Percentiles rank a stretch among this genome's conserved stretches.
phyloP scores from a whole-genome alignment of 129 eudicot species.

The Solidago caesia region DNA sequence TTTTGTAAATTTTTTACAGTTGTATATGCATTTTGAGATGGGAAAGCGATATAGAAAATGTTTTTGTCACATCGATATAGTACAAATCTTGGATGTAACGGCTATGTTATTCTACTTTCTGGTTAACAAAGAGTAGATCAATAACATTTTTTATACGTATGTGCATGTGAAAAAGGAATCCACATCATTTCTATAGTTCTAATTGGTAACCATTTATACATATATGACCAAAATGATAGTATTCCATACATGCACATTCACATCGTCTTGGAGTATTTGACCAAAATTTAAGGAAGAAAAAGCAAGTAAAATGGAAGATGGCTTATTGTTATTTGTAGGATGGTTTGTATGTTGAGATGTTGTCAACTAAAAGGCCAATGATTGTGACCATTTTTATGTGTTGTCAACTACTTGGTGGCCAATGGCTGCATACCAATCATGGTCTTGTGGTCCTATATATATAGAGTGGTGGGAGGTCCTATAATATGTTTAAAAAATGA shows the following conservation, averaged over 20 bases:
- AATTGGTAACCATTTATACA: not conserved
- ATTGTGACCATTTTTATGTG: constrained; percentile 9
- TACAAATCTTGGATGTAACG: not conserved
- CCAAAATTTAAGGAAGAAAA: not conserved
- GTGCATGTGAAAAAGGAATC: not conserved
- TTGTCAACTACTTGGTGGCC: not conserved
- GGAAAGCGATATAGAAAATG: no score
- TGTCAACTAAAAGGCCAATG: not conserved
- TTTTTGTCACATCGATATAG: not conserved
- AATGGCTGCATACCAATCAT: constrained; percentile 7
- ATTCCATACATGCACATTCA: not conserved
- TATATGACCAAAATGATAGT: constrained; percentile 3
- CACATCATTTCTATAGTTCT: not conserved
- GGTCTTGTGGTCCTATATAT: not conserved
- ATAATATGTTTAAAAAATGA: not conserved
- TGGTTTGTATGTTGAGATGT: constrained; percentile 3
- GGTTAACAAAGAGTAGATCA: no score
- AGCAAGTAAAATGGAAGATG: not conserved
- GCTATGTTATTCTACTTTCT: not conserved
- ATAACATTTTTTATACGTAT: not conserved
- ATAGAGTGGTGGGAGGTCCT: not conserved
- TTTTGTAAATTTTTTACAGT: no score
- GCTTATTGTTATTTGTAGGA: not conserved
- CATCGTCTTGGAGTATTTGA: constrained; percentile 10
- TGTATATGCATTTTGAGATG: no score